Base-by-base conservation (phyloP, 768 basidiomycete species). In the Leccinum fibrillosum region DNA sequence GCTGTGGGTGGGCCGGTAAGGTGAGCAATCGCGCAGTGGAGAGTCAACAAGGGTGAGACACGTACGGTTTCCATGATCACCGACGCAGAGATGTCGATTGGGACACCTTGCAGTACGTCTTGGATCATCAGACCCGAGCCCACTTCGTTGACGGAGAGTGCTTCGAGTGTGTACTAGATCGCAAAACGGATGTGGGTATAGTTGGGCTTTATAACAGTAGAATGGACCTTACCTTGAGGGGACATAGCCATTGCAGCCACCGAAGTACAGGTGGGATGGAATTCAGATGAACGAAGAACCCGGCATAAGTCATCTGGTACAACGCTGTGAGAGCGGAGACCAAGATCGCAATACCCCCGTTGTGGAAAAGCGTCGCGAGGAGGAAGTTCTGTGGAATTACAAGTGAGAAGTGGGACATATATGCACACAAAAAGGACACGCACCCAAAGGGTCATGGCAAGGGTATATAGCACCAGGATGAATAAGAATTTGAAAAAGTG, bases 401-500 rank as follows among this genome's bases (percentile, higher is more conserved):
- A 28, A 30, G 35, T 54, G 32, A 61, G 49, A 32, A 52, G 25
- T 2, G 19, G 35, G 42, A 30, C 30, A 35, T 17, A 26, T 28
- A 8, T 57, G n/a, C 35, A 6, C 7, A 28, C 4, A 45, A 60
- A 23, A 13, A 49, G 8, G 26, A 25, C 25, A 77, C 89, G 61
- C 65, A 93, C 92, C 70, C 84, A 95, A 44, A 96, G 81, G 0
- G 93, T 93, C 84, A 94, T 91, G 35, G 81, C 86, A 19, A 97
- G 78, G 0, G 88, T 87, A 69, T 87, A 97, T 21, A 96, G 77
- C 19, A 93, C 87, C 17, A 98, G 79, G 60, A 97, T 89, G 67
- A 98, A 83, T 21, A 97, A 77, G 75, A 91, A 98, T 67, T 97
- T 98, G 87, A 97, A 98, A 80, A 89, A 28, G 69, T 89, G 80